phyloP scores from a whole-genome alignment of 257 asterid species.

The Solanum neorickii region DNA sequence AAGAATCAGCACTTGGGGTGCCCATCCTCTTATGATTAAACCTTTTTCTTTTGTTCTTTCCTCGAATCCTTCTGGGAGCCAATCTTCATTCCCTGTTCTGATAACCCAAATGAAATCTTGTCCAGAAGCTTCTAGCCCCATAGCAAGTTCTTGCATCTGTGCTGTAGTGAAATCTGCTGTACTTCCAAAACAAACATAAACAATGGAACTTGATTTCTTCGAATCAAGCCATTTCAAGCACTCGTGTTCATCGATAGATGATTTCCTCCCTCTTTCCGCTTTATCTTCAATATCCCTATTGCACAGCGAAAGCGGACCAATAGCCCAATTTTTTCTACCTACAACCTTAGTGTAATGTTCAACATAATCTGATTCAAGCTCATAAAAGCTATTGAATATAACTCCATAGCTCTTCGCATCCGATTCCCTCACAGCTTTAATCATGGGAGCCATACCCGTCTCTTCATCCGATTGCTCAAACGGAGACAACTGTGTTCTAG shows the following conservation, averaged over 20 bases:
- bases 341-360: conserved; percentile 24
- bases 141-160: conserved; percentile 54
- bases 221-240: conserved; percentile 60
- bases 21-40: conserved; percentile 63
- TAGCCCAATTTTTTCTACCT: conserved; percentile 29
- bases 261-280: conserved; percentile 22
- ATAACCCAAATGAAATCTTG: conserved; percentile 64
- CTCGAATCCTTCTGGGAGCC: conserved; percentile 52
- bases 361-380: conserved; percentile 36
- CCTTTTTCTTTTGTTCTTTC: conserved; percentile 40
- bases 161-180: conserved; percentile 14
- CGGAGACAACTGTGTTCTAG: conserved; percentile 19
- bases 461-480: background rate
- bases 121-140: conserved; percentile 49
- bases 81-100: conserved; percentile 21
- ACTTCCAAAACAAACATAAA: conserved; percentile 61
- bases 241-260: conserved; percentile 36
- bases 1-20: conserved; percentile 47
- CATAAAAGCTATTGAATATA: conserved; percentile 41
- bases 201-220: conserved; percentile 38
- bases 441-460: background rate
- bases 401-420: conserved; percentile 30
- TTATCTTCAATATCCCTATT: background rate
- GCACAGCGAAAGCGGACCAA: conserved; percentile 36
- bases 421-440: conserved; percentile 5